Percentiles rank a stretch among this genome's conserved stretches.
These are phyloP conservation scores for Suhomyces kilbournensis DNA, from an alignment of 805 yeast genomes.

Conservation along the genomic window DNA sequence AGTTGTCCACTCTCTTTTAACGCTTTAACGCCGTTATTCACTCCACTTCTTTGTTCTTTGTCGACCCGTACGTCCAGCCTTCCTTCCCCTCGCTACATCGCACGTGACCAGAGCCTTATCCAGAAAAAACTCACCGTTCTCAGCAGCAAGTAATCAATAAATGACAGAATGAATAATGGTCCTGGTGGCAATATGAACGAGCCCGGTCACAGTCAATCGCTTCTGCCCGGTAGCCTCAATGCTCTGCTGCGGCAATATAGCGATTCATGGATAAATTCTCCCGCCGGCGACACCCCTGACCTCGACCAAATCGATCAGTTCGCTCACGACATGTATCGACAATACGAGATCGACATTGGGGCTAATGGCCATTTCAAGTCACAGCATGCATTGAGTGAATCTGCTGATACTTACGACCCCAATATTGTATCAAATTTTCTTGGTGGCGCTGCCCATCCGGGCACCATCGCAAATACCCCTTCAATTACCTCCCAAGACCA, in stretches of 20 bases:
- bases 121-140: background rate
- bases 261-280: background rate
- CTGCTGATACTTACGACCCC: background rate
- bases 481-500: background rate
- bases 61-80: background rate
- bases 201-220: background rate
- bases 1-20: background rate
- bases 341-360: background rate
- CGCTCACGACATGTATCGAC: background rate
- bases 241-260: background rate
- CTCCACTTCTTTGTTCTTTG: background rate
- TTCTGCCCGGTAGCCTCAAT: background rate
- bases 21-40: background rate
- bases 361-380: background rate
- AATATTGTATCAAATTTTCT: background rate
- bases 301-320: constrained; percentile 1
- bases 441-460: background rate
- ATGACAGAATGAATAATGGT: background rate
- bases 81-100: background rate
- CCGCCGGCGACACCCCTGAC: background rate
- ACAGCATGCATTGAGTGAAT: background rate
- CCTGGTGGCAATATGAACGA: background rate
- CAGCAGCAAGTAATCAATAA: background rate
- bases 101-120: background rate
- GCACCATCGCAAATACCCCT: background rate